Conservation (phyloP, 208 protist species). For the Trichomonas vaginalis region DNA sequence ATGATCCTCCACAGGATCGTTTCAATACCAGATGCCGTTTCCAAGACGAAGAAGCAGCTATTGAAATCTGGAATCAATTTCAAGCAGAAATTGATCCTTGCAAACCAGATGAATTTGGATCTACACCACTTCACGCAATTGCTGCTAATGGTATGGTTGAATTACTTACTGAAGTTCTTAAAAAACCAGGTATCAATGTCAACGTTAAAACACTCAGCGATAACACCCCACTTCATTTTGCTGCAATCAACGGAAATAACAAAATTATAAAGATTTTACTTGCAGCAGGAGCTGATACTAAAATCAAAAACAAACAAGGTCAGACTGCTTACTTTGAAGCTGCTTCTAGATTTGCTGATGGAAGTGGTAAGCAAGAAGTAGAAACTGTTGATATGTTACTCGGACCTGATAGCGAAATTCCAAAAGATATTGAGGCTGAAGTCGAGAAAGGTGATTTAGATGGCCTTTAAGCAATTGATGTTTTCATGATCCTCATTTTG, state of each 20-base stretch:
- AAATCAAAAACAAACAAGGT: neutral
- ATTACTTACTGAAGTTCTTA: neutral
- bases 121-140: neutral
- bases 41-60: neutral
- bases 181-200: neutral
- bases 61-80: neutral
- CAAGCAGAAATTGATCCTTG: neutral
- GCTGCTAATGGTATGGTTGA: neutral
- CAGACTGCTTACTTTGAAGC: neutral
- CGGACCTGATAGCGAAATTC: neutral
- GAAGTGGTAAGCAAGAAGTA: neutral
- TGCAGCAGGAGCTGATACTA: neutral
- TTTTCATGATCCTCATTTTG: no score
- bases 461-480: neutral
- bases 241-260: neutral
- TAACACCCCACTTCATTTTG: neutral
- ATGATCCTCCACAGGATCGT: neutral
- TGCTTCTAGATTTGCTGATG: neutral
- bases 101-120: neutral
- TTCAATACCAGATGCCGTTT: neutral
- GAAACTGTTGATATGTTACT: neutral
- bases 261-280: neutral
- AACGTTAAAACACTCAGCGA: neutral
- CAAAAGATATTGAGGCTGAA: neutral
- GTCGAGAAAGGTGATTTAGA: neutral